Evolutionary conservation across 2,329 filamentous ascomycete genomes (phyloP).

Genomic region (Cercospora janseana): DNA sequence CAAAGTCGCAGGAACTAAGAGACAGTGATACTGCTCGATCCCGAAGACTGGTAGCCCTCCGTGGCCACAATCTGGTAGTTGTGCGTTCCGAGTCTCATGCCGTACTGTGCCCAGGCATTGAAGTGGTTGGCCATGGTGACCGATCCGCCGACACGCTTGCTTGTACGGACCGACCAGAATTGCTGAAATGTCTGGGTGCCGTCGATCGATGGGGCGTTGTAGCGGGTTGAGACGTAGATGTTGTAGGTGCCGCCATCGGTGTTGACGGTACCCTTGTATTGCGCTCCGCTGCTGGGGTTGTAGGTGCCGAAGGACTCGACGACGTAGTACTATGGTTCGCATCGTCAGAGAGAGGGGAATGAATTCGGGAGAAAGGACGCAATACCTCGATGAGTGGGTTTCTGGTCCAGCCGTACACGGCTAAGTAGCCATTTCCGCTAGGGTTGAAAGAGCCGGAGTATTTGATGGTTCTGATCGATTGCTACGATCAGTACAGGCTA

Average conservation of each 20-base stretch:
- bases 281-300: slow-evolving; percentile 43
- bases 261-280: slow-evolving; percentile 52
- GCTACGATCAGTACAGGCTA: not conserved
- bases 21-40: slow-evolving; percentile 41
- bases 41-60: slow-evolving; percentile 46
- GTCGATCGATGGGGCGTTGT: slow-evolving; percentile 42
- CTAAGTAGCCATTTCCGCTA: slow-evolving; percentile 53
- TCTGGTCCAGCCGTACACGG: slow-evolving; percentile 59
- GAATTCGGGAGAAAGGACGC: not conserved
- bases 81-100: slow-evolving; percentile 33
- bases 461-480: slow-evolving; percentile 48
- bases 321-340: slow-evolving; percentile 37
- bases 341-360: not conserved
- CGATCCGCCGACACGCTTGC: slow-evolving; percentile 35
- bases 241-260: slow-evolving; percentile 55
- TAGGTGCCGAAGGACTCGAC: slow-evolving; percentile 54
- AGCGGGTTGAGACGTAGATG: slow-evolving; percentile 49
- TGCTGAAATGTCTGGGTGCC: slow-evolving; percentile 46
- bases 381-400: slow-evolving; percentile 54
- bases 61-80: slow-evolving; percentile 47
- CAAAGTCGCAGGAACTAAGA: too few species aligned
- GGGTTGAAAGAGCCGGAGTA: slow-evolving; percentile 51
- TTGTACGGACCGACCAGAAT: slow-evolving; percentile 44
- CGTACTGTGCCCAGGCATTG: slow-evolving; percentile 28
- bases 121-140: slow-evolving; percentile 34